Evolutionary conservation across 805 yeast genomes (phyloP), one percentile per base, ranked within the genome.

Genomic region (Barnettozyma sucrosica): DNA sequence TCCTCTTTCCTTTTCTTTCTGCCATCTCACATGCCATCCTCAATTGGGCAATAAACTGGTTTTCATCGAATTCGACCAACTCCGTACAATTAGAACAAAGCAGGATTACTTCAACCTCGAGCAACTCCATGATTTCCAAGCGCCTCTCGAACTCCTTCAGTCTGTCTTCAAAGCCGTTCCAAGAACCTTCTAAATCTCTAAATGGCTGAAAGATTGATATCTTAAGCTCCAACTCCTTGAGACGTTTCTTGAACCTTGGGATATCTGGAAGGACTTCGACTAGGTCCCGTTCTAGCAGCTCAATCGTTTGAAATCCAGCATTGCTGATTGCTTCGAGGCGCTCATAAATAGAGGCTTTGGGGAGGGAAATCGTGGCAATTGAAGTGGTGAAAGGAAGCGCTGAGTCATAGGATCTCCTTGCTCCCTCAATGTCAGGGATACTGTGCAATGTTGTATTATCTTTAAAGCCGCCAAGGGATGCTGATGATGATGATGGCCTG

Each of bases 151-250:
- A 30, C 19, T 40, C 36, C 14, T 6, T 3, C 6, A 48, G 14
- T n/a, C 45, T 23, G 5, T 28, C 18, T 14, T 30, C 38, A 21
- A 48, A 44, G 7, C 25, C 34, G 4, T 21, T 25, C 20, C 24
- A 36, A 19, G 38, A 28, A 19, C 48, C 48, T 44, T 48, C 51
- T 4, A 48, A 13, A 37, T 48, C 51, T 33, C 51, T 40, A 10
- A 48, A 48, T 24, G 51, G 48, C 37, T 48, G 51, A 21, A 48
- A 41, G 8, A 48, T 48, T 13, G 51, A 41, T 5, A 48, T 40
- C 9, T 25, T 33, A n/a, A 48, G 34, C 7, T 28, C 43, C 13
- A 44, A 10, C 13, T 44, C 40, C 4, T 23, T 19, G 11, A 48
- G 7, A 25, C 13, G 24, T 7, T 23, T 13, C 14, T 44, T 48